Evolutionary conservation across 1,139 yeast species (phyloP).

Genomic region (Trichomonascaceae sp.): DNA sequence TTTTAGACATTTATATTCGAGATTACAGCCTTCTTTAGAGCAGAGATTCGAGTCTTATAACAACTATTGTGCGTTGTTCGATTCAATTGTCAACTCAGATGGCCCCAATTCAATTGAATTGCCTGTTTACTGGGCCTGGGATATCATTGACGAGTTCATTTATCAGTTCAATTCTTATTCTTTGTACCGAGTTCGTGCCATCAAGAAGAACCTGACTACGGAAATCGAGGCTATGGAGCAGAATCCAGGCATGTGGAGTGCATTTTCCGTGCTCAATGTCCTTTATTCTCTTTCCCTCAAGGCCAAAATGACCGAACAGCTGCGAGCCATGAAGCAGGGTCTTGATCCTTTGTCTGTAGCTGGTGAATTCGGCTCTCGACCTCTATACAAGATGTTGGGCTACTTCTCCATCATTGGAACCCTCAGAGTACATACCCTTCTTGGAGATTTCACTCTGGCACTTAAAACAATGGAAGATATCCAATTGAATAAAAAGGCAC

Average conservation of each 20-base stretch:
- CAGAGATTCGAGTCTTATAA: constrained; percentile 43
- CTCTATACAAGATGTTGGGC: constrained; percentile 43
- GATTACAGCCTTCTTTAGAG: constrained; percentile 38
- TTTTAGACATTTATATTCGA: constrained; percentile 44
- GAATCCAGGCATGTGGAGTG: constrained; percentile 42
- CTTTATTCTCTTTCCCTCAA: constrained; percentile 42
- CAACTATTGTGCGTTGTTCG: constrained; percentile 45
- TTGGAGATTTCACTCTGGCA: constrained; percentile 45
- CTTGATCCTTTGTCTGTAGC: constrained; percentile 34
- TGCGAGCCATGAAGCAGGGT: constrained; percentile 34
- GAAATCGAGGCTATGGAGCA: constrained; percentile 36
- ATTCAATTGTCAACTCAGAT: constrained; percentile 39
- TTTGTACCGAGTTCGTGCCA: constrained; percentile 37
- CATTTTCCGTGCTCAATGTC: constrained; percentile 44
- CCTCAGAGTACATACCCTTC: constrained; percentile 42
- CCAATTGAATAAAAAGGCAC: constrained; percentile 39
- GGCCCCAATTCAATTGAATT: constrained; percentile 41
- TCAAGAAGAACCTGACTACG: constrained; percentile 30
- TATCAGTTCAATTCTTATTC: constrained; percentile 45
- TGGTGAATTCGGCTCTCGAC: constrained; percentile 40
- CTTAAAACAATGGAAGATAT: constrained; percentile 43
- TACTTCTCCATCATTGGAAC: constrained; percentile 45
- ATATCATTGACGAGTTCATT: constrained; percentile 46
- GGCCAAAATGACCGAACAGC: constrained; percentile 40
- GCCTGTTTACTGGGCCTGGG: constrained; percentile 47